phyloP scores from a whole-genome alignment of 768 basidiomycete species.

The Lepiota brunneoincarnata region DNA sequence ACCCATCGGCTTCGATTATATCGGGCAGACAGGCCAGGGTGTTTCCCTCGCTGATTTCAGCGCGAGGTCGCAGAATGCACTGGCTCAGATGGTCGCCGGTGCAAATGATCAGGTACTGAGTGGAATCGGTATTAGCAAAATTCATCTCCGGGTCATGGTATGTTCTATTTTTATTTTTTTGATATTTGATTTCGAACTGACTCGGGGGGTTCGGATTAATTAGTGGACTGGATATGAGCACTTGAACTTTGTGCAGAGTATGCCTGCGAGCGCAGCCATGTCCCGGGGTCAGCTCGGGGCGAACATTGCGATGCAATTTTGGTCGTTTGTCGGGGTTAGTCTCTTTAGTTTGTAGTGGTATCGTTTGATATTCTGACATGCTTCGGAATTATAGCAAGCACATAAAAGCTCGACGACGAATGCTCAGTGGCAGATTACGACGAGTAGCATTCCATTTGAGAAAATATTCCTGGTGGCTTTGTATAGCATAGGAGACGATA shows the following conservation, averaged over 20 bases:
- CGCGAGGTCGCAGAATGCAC: slow-evolving; percentile 28
- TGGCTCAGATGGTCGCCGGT: slow-evolving; percentile 35
- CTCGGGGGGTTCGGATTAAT: slow-evolving; percentile 18
- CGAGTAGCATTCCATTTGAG: slow-evolving; percentile 35
- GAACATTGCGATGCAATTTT: slow-evolving; percentile 4
- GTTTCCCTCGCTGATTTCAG: slow-evolving; percentile 46
- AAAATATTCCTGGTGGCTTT: slow-evolving; percentile 41
- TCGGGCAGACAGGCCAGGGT: slow-evolving; percentile 38
- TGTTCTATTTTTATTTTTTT: neutral
- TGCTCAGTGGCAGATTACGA: slow-evolving; percentile 31
- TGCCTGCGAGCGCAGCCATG: slow-evolving; percentile 10
- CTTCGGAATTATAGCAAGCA: neutral
- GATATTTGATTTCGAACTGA: neutral
- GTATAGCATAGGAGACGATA: slow-evolving; percentile 40
- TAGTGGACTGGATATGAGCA: slow-evolving; percentile 15
- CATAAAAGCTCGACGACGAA: slow-evolving; percentile 15
- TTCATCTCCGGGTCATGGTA: slow-evolving; percentile 39
- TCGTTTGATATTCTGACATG: no score
- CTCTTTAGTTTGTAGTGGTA: neutral
- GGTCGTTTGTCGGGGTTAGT: neutral
- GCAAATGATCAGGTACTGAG: slow-evolving; percentile 39
- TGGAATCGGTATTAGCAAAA: slow-evolving; percentile 27
- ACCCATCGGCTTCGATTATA: slow-evolving; percentile 37
- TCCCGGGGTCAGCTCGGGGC: slow-evolving; percentile 12
- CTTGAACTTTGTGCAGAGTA: slow-evolving; percentile 9